Percentiles rank a stretch among this genome's conserved stretches.
These are phyloP conservation scores for Pleurotus cornucopiae DNA, from an alignment of 768 basidiomycete species.

Conservation along the genomic window DNA sequence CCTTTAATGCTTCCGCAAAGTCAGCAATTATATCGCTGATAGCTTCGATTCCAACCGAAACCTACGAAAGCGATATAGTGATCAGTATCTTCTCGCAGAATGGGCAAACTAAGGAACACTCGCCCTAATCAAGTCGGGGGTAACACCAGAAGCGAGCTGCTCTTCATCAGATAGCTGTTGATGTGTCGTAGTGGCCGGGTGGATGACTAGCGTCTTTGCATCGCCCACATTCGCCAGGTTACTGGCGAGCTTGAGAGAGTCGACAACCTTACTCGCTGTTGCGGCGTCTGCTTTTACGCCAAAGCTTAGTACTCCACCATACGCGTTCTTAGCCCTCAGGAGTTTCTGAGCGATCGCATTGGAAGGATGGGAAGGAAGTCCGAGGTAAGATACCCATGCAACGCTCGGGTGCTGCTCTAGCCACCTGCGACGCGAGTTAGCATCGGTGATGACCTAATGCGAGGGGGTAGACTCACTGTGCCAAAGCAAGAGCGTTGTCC, in stretches of 20 bases:
- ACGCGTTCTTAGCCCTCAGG: conserved; percentile 45
- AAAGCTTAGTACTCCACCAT: conserved; percentile 75
- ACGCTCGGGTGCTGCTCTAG: conserved; percentile 64
- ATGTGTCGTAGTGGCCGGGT: conserved; percentile 77
- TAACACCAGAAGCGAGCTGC: conserved; percentile 62
- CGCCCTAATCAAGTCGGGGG: conserved; percentile 68
- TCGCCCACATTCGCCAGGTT: conserved; percentile 73
- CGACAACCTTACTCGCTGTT: conserved; percentile 58
- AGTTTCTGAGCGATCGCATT: conserved; percentile 54
- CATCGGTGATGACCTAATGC: background rate
- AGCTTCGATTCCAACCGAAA: conserved; percentile 34
- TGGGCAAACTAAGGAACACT: conserved; percentile 2
- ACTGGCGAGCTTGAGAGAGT: conserved; percentile 68
- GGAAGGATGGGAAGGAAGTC: conserved; percentile 57
- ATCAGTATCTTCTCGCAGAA: background rate
- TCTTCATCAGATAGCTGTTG: conserved; percentile 62
- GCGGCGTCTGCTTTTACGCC: conserved; percentile 59
- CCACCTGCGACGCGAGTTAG: conserved; percentile 28
- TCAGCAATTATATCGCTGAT: conserved; percentile 38
- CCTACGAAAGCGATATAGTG: conserved; percentile 12
- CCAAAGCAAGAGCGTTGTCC: conserved; percentile 67
- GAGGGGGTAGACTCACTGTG: conserved; percentile 31
- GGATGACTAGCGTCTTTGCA: conserved; percentile 78
- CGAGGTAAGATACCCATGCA: conserved; percentile 77
- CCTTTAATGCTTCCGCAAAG: conserved; percentile 29